Evolutionary conservation across 192 early-diverging fungal species (phyloP), one percentile per base, ranked within the genome.

Genomic region (Chytriomyces sp.): DNA sequence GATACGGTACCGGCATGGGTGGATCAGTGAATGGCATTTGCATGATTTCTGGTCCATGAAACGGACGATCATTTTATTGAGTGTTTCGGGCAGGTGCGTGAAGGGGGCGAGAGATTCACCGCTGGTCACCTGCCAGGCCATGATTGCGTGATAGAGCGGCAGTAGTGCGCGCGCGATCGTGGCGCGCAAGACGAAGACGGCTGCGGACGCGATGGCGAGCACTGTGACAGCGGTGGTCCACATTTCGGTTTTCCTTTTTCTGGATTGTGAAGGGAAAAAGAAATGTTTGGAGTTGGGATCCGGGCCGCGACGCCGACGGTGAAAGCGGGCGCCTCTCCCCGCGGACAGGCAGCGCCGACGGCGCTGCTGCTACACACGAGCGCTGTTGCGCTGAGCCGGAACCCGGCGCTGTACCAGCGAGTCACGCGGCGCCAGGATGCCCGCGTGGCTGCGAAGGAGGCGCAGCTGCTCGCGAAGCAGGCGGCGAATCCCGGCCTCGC

Each of bases 381-480:
- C 40, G n/a, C n/a, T 38, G 39, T 0, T 12, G 14, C 22, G 12
- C 65, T 55, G 17, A 39, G 52, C 31, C 65, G 65, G 25, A 19
- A 25, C 4, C 65, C 65, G 26, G 32, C 44, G 2, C 54, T 68
- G 14, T 68, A 68, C 65, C 34, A 38, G 44, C 65, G 26, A 5
- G 34, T 25, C 8, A 68, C 65, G 4, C 44, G 52, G 5, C 65
- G 65, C 26, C 65, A 68, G 65, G 34, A 22, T 5, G 54, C 32
- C n/a, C 54, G 54, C 1, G 30, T 56, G 31, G 52, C 32, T 5
- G 34, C 32, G 2, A 68, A 68, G 37, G 65, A 52, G 52, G 37
- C 28, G 49, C 22, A 38, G 65, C 54, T 68, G n/a, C 8, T 38
- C 31, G 52, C 54, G 0, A 34, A 30, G 28, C 32, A 7, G 28